These are phyloP conservation scores for Wolfiporia cocos DNA, from an alignment of 1,284 basidiomycete genomes.

Conservation along the genomic window DNA sequence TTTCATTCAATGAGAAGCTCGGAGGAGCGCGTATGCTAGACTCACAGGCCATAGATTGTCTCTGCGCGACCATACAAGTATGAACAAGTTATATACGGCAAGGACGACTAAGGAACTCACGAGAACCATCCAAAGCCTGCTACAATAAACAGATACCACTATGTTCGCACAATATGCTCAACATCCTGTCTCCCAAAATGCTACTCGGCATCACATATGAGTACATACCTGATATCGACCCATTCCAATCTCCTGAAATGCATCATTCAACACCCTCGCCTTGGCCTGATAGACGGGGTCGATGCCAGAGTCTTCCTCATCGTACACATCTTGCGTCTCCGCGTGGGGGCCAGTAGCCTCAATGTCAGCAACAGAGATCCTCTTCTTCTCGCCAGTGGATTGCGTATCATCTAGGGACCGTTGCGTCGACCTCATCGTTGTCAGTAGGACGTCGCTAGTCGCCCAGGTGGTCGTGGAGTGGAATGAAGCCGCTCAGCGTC, in stretches of 20 bases:
- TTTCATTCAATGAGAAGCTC: not conserved
- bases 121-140: slow-evolving; percentile 68
- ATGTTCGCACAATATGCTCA: not conserved
- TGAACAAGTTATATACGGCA: not conserved
- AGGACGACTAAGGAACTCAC: slow-evolving; percentile 31
- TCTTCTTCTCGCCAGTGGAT: slow-evolving; percentile 4
- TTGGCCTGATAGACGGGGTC: slow-evolving; percentile 64
- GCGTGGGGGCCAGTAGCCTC: slow-evolving; percentile 8
- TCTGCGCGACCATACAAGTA: slow-evolving; percentile 27
- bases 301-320: slow-evolving; percentile 33
- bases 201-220: too few relatives aligned
- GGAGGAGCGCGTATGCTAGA: slow-evolving; percentile 4
- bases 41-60: slow-evolving; percentile 64
- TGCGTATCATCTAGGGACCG: slow-evolving; percentile 5
- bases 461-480: not conserved
- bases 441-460: slow-evolving; percentile 4
- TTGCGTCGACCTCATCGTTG: slow-evolving; percentile 4
- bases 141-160: slow-evolving; percentile 51
- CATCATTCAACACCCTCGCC: slow-evolving; percentile 55
- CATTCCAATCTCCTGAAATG: slow-evolving; percentile 69
- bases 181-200: slow-evolving; percentile 8
- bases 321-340: slow-evolving; percentile 36
- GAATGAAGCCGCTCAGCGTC: not conserved
- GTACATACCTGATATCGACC: slow-evolving; percentile 70
- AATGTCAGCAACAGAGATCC: slow-evolving; percentile 2